phyloP scores from a whole-genome alignment of 1,284 basidiomycete genomes.

The Cystobasidiaceae sp. region DNA sequence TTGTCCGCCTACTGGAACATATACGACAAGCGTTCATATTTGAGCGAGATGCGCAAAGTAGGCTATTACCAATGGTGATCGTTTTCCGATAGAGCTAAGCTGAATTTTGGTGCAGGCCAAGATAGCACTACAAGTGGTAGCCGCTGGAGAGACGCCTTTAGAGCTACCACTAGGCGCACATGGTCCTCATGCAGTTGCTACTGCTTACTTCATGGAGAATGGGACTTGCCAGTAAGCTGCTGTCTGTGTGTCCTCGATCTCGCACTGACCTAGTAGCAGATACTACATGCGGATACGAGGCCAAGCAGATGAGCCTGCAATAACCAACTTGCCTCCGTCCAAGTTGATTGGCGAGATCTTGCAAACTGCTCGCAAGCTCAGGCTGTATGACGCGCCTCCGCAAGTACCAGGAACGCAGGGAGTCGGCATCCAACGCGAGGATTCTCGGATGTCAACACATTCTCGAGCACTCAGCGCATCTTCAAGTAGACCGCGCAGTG shows the following conservation, averaged over 20 bases:
- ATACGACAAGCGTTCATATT: slow-evolving; percentile 22
- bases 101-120: background rate
- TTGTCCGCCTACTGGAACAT: slow-evolving; percentile 27
- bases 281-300: slow-evolving; percentile 7
- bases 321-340: background rate
- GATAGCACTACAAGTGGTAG: slow-evolving; percentile 17
- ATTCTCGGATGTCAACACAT: slow-evolving; percentile 8
- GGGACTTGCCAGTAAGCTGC: slow-evolving; percentile 13
- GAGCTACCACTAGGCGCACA: background rate
- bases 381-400: slow-evolving; percentile 17
- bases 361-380: slow-evolving; percentile 17
- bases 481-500: slow-evolving; percentile 20
- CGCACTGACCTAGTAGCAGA: background rate
- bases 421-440: background rate
- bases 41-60: slow-evolving; percentile 12
- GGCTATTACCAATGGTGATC: background rate
- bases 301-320: background rate
- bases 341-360: background rate
- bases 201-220: slow-evolving; percentile 8
- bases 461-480: slow-evolving; percentile 24
- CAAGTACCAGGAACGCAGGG: background rate
- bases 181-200: slow-evolving; percentile 14
- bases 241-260: background rate
- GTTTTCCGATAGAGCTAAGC: background rate
- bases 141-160: background rate